These are phyloP conservation scores for Botryotinia globosa DNA, from an alignment of 2,329 filamentous ascomycete species.

Conservation along the genomic window DNA sequence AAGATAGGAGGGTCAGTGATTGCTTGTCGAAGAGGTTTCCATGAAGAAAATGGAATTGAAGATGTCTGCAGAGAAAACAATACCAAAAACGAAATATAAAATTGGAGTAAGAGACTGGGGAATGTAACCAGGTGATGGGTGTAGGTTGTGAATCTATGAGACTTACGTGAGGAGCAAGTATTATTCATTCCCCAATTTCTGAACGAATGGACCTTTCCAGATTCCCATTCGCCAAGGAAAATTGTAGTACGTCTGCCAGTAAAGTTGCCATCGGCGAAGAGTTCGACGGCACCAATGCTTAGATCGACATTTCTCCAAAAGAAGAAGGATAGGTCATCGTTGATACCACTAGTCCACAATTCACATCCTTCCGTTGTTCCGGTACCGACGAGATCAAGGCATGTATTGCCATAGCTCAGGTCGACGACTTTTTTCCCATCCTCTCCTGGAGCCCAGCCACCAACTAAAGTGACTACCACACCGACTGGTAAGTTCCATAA, in stretches of 20 bases:
- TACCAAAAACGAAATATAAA: not conserved
- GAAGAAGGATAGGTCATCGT: not conserved
- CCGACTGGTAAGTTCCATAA: not conserved
- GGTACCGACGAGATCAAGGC: not conserved
- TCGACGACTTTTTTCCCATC: not conserved
- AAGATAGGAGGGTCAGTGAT: not conserved
- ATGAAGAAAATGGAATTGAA: not conserved
- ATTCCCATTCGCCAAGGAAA: constrained; percentile 2
- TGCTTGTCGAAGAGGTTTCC: not conserved
- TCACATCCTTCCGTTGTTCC: not conserved
- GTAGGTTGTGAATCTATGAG: not conserved
- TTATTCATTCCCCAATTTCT: not conserved
- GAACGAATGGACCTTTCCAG: not conserved
- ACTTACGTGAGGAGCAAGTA: not conserved
- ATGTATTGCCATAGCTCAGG: not conserved
- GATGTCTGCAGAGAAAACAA: not conserved
- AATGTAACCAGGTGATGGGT: not conserved
- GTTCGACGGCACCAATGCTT: not conserved
- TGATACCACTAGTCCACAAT: not conserved
- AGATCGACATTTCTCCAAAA: not conserved
- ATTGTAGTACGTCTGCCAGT: constrained; percentile 7
- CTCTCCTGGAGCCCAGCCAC: not conserved
- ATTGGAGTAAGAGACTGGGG: not conserved
- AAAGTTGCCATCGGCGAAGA: not conserved
- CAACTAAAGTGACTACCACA: not conserved